These are phyloP conservation scores for Fusarium aywerte DNA, from an alignment of 2,329 filamentous ascomycete genomes.

Conservation along the genomic window DNA sequence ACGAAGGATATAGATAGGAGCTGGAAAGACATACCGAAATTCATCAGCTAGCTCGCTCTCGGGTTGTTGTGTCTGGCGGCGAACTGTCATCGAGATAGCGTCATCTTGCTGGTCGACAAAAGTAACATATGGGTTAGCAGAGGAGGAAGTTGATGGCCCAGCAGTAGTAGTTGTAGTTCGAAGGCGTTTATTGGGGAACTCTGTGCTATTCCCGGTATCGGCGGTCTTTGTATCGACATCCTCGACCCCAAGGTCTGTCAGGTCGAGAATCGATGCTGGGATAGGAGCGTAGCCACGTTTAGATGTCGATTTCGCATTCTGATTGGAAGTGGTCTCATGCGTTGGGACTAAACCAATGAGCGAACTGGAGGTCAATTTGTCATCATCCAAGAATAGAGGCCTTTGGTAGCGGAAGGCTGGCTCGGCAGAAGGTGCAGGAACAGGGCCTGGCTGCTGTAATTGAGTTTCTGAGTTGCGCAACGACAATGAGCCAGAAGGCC, in stretches of 20 bases:
- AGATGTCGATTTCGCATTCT: not conserved
- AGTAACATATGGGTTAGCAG: conserved; percentile 47
- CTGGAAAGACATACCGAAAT: conserved; percentile 45
- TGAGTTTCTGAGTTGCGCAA: not conserved
- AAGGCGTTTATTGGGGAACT: not conserved
- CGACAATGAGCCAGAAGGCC: not conserved
- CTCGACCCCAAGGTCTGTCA: conserved; percentile 22
- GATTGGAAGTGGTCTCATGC: conserved; percentile 1
- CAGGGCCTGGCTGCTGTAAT: conserved; percentile 20
- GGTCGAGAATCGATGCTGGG: conserved; percentile 34
- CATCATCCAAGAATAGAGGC: conserved; percentile 39
- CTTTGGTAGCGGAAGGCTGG: conserved; percentile 34
- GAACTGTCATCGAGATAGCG: conserved; percentile 47
- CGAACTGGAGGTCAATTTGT: conserved; percentile 24
- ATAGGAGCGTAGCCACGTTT: conserved; percentile 38
- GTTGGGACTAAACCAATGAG: not conserved
- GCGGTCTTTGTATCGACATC: not conserved
- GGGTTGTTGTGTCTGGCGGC: conserved; percentile 45
- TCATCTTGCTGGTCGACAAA: conserved; percentile 49
- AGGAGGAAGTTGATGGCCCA: conserved; percentile 31
- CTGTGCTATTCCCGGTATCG: not conserved
- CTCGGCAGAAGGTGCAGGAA: conserved; percentile 9
- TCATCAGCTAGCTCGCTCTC: conserved; percentile 46
- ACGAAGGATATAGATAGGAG: too few relatives aligned
- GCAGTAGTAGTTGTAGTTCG: not conserved